A percentile compares a stretch with the other conserved stretches of the same genome.
These are phyloP conservation scores for Gymnopilus junonius DNA, from an alignment of 768 basidiomycete genomes.

Conservation along the genomic window DNA sequence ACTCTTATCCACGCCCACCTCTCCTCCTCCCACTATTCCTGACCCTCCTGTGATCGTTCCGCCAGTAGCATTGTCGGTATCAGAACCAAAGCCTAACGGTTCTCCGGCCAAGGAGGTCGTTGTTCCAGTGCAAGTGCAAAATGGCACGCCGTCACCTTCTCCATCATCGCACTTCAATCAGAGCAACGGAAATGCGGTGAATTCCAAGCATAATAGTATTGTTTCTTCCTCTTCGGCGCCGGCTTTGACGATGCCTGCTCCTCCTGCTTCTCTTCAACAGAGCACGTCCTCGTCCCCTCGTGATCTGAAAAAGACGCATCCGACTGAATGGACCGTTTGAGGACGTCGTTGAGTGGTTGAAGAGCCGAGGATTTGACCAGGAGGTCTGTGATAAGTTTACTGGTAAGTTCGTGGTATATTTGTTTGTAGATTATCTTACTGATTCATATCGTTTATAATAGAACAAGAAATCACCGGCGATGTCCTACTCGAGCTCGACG, in stretches of 20 bases:
- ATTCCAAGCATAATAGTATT: conserved; percentile 49
- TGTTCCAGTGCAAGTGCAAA: conserved; percentile 13
- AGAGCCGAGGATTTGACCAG: conserved; percentile 82
- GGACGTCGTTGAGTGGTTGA: conserved; percentile 90
- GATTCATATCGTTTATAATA: conserved; percentile 30
- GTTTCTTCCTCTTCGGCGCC: conserved; percentile 28
- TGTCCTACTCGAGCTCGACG: conserved; percentile 92
- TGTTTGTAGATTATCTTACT: not conserved
- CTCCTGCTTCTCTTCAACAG: conserved; percentile 5
- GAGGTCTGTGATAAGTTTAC: conserved; percentile 84
- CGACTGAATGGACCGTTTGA: conserved; percentile 88
- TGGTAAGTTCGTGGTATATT: conserved; percentile 51
- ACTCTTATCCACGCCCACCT: conserved; percentile 16
- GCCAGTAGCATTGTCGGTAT: conserved; percentile 1
- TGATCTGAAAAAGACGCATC: conserved; percentile 44
- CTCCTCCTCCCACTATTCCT: conserved; percentile 33
- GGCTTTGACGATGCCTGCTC: conserved; percentile 11
- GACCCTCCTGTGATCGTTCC: conserved; percentile 25
- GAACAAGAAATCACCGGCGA: conserved; percentile 99
- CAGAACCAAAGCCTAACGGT: conserved; percentile 23
- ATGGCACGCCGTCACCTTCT: conserved; percentile 27
- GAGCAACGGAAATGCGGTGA: not conserved
- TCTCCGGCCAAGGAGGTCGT: conserved; percentile 33
- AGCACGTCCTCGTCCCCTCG: conserved; percentile 6
- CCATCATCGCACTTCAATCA: conserved; percentile 25